Conservation (phyloP, 2,329 filamentous ascomycete species). For the Cytospora paraplurivora region DNA sequence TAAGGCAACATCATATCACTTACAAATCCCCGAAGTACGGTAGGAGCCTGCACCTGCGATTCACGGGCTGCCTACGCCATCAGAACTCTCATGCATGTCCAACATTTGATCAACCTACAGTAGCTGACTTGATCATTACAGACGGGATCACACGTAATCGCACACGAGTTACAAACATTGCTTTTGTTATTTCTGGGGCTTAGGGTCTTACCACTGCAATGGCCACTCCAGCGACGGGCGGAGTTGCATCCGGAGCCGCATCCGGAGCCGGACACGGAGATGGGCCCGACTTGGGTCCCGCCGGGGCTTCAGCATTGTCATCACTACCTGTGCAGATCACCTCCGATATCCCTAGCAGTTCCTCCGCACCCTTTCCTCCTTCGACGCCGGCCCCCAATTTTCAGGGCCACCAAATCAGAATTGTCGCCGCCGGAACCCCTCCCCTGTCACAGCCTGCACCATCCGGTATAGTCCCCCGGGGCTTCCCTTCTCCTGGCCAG, state of each 20-base stretch:
- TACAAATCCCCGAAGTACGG: no score
- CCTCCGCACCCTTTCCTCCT: background rate
- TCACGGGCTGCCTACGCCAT: no score
- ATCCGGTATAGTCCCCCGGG: conserved; percentile 9
- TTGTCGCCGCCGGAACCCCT: background rate
- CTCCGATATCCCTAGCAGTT: conserved; percentile 16
- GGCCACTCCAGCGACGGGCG: background rate
- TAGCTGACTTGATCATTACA: no score
- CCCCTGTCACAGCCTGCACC: conserved; percentile 9
- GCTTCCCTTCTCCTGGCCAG: conserved; percentile 41
- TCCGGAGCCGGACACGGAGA: background rate
- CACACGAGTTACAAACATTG: no score
- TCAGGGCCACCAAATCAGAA: background rate
- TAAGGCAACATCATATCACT: no score
- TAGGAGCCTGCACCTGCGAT: no score
- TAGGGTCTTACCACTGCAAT: background rate
- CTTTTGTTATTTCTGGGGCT: background rate
- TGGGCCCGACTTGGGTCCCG: background rate
- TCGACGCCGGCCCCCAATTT: background rate
- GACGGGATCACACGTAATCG: no score
- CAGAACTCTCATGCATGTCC: no score
- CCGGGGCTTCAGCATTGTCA: background rate
- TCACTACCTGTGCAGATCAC: conserved; percentile 8
- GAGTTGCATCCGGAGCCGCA: background rate
- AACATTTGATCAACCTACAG: no score